A percentile compares a stretch with the other conserved stretches of the same genome.
Conservation (phyloP, 768 basidiomycete genomes). For the Trametes punicea region DNA sequence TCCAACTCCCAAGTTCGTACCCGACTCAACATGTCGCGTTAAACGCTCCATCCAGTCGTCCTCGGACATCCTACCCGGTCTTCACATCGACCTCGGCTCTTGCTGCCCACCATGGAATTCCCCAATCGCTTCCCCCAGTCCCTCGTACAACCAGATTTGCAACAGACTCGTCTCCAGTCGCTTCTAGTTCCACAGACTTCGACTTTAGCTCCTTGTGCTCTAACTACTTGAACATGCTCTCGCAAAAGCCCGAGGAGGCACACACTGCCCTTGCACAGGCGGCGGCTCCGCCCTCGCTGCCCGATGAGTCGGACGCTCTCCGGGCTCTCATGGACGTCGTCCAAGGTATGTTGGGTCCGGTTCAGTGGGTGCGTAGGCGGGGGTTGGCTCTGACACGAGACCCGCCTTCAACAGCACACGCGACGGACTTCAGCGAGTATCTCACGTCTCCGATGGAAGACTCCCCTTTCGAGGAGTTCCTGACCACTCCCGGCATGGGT, state of each 20-base stretch:
- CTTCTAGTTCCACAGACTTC: slow-evolving; percentile 40
- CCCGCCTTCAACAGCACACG: slow-evolving; percentile 32
- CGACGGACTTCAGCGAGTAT: slow-evolving; percentile 40
- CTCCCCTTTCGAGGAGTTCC: slow-evolving; percentile 45
- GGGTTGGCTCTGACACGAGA: slow-evolving; percentile 3
- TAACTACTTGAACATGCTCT: slow-evolving; percentile 70
- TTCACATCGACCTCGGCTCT: slow-evolving; percentile 65
- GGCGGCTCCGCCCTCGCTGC: slow-evolving; percentile 19
- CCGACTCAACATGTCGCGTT: slow-evolving; percentile 54
- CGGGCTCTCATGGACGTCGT: slow-evolving; percentile 39
- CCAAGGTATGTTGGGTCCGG: slow-evolving; percentile 28
- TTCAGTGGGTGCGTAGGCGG: background rate
- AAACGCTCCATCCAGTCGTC: slow-evolving; percentile 55
- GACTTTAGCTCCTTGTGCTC: slow-evolving; percentile 44
- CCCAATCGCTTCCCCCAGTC: slow-evolving; percentile 63
- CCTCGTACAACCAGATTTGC: slow-evolving; percentile 56
- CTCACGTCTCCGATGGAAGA: slow-evolving; percentile 48
- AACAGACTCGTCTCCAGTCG: slow-evolving; percentile 31
- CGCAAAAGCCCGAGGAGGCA: slow-evolving; percentile 34
- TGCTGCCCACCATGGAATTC: slow-evolving; percentile 77
- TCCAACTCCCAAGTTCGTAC: slow-evolving; percentile 49
- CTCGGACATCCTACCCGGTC: slow-evolving; percentile 60
- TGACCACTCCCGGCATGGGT: slow-evolving; percentile 42
- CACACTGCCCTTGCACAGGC: slow-evolving; percentile 25
- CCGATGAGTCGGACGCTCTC: slow-evolving; percentile 29